These are phyloP conservation scores for Fusarium piperis DNA, from an alignment of 2,329 filamentous ascomycete genomes.

Conservation along the genomic window DNA sequence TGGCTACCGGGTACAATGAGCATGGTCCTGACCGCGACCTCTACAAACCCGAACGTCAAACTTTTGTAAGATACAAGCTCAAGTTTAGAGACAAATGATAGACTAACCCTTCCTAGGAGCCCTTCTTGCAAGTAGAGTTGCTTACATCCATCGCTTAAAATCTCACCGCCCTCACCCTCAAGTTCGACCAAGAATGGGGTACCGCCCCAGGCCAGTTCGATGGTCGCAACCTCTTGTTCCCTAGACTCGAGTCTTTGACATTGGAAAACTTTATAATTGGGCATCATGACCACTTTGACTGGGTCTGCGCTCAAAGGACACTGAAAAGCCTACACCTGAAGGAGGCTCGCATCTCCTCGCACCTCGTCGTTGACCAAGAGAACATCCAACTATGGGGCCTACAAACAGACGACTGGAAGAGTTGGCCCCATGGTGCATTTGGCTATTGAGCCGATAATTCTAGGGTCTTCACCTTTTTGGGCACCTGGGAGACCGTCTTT, in stretches of 20 bases:
- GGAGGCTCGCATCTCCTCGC: not conserved
- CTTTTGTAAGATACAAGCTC: not conserved
- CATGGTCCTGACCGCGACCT: not conserved
- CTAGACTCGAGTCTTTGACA: not conserved
- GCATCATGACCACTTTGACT: not conserved
- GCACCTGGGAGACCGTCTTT: not conserved
- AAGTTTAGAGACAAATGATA: not conserved
- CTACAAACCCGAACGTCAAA: not conserved
- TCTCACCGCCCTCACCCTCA: not conserved
- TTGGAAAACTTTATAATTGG: not conserved
- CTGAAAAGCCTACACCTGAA: not conserved
- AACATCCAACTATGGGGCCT: not conserved
- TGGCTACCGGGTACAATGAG: not conserved
- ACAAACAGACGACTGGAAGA: not conserved
- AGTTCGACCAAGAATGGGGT: constrained; percentile 1
- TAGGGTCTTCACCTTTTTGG: not conserved
- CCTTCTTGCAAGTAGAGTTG: not conserved
- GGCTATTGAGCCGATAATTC: not conserved
- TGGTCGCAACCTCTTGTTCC: not conserved
- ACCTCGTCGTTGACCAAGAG: not conserved
- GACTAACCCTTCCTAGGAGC: not conserved
- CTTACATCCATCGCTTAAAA: not conserved
- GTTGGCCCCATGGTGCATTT: not conserved
- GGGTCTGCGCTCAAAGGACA: not conserved
- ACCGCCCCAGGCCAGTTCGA: not conserved